Conservation (phyloP, 495 filamentous ascomycete species). For the Podospora pseudopauciseta region DNA sequence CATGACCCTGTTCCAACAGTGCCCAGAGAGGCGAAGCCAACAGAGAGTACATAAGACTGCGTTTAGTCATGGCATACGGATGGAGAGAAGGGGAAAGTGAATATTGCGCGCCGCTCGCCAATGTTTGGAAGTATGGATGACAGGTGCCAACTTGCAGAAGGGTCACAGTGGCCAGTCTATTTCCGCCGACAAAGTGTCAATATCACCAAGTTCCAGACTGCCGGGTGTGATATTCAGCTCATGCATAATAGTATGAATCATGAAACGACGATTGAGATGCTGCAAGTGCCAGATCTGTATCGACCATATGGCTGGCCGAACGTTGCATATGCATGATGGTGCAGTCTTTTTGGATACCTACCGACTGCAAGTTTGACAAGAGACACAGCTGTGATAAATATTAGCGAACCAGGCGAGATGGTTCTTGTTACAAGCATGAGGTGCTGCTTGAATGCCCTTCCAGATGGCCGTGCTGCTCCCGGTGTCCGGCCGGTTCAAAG, state of each 20-base stretch:
- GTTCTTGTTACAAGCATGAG: neutral
- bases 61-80: neutral
- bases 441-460: neutral
- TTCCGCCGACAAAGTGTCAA: neutral
- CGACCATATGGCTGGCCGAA: neutral
- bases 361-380: neutral
- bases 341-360: neutral
- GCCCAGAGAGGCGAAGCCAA: neutral
- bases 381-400: neutral
- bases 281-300: slow-evolving; percentile 3
- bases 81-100: neutral
- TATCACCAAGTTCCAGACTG: neutral
- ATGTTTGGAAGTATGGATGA: neutral
- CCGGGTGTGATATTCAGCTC: neutral
- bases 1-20: neutral
- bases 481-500: neutral
- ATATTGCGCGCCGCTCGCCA: neutral
- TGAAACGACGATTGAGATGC: neutral
- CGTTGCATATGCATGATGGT: neutral
- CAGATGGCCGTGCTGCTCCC: neutral
- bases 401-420: neutral
- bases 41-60: neutral
- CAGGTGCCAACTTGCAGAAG: neutral
- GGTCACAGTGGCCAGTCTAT: neutral
- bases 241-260: neutral